phyloP scores from a whole-genome alignment of 2,329 filamentous ascomycete species.

The Aspergillus ustus region DNA sequence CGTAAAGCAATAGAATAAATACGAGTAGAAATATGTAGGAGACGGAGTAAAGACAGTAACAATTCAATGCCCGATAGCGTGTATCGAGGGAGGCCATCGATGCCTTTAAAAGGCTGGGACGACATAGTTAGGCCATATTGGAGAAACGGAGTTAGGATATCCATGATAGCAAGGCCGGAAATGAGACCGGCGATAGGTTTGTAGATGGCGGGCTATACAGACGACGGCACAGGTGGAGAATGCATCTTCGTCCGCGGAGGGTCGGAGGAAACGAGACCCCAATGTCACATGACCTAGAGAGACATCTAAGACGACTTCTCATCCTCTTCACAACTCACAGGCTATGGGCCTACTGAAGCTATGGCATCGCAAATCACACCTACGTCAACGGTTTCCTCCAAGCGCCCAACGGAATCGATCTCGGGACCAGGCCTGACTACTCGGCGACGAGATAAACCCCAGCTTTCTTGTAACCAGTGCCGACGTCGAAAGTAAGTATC shows the following conservation, averaged over 20 bases:
- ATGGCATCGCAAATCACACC: background rate
- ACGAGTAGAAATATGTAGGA: background rate
- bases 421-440: constrained; percentile 17
- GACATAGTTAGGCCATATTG: background rate
- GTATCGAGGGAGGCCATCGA: background rate
- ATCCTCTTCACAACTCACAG: background rate
- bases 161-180: background rate
- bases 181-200: background rate
- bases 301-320: background rate
- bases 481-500: constrained; percentile 39
- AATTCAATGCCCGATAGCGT: background rate
- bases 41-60: background rate
- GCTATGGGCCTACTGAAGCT: background rate
- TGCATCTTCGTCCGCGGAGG: background rate
- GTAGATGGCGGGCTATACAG: background rate
- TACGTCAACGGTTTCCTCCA: background rate
- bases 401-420: background rate
- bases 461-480: constrained; percentile 43
- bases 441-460: constrained; percentile 39
- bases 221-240: background rate
- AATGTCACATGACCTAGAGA: background rate
- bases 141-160: background rate
- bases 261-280: background rate
- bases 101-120: background rate
- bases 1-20: background rate